Conservation (phyloP, 2,329 filamentous ascomycete genomes). For the Diaporthe amygdali region DNA sequence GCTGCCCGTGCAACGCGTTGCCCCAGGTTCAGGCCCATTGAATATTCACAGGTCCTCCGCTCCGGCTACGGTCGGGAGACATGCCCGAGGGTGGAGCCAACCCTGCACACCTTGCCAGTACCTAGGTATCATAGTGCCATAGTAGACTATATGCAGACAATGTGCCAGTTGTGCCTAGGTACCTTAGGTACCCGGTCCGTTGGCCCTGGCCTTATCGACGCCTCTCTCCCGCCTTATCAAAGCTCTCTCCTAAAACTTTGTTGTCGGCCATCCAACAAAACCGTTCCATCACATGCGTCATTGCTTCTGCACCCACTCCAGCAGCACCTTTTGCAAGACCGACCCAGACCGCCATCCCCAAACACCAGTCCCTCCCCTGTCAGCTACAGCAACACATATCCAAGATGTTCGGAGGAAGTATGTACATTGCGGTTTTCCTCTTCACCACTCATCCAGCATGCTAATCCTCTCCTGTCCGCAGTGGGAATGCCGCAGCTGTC, state of each 20-base stretch:
- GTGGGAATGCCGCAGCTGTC: constrained; percentile 73
- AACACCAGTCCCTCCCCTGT: neutral
- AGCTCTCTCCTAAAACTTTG: constrained; percentile 14
- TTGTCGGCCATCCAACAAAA: constrained; percentile 9
- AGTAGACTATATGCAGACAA: too few relatives aligned
- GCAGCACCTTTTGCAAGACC: neutral
- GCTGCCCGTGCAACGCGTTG: constrained; percentile 5
- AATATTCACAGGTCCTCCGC: neutral
- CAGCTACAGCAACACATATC: neutral
- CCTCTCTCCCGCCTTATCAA: neutral
- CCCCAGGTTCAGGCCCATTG: neutral
- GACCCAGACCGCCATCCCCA: neutral
- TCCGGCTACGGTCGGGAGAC: constrained; percentile 8
- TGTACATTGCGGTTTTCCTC: constrained; percentile 25
- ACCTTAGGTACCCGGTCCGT: neutral
- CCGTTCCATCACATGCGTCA: constrained; percentile 23
- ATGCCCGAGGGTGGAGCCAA: neutral
- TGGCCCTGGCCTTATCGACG: neutral
- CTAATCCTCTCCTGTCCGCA: constrained; percentile 35
- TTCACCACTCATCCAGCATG: neutral
- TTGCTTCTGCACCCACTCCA: constrained; percentile 4
- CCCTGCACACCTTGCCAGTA: too few relatives aligned
- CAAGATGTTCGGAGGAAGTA: constrained; percentile 70
- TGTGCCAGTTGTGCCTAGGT: neutral
- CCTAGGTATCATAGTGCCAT: too few relatives aligned